These are phyloP conservation scores for Cladosporium sp. DNA, from an alignment of 2,329 filamentous ascomycete genomes.

Conservation along the genomic window DNA sequence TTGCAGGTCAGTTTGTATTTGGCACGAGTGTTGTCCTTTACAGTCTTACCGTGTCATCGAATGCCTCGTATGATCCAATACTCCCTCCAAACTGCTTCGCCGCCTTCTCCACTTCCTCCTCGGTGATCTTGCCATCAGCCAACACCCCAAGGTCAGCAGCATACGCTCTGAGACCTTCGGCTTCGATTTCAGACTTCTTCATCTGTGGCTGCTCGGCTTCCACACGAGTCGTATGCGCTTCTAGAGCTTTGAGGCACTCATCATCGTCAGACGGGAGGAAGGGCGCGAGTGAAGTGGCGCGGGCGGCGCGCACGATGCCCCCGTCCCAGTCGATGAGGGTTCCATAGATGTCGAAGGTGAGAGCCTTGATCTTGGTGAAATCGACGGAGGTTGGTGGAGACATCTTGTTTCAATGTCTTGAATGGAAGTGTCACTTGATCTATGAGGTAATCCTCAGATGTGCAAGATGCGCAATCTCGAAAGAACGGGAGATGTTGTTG, in stretches of 20 bases:
- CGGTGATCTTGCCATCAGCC: conserved; percentile 46
- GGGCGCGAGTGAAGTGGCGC: conserved; percentile 43
- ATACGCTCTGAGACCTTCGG: conserved; percentile 28
- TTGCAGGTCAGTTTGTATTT: background rate
- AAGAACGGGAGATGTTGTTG: too few species aligned
- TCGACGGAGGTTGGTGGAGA: conserved; percentile 16
- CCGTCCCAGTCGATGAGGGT: conserved; percentile 75
- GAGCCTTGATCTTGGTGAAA: conserved; percentile 36
- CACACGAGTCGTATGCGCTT: conserved; percentile 47
- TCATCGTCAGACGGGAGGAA: conserved; percentile 42
- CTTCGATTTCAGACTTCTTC: conserved; percentile 54
- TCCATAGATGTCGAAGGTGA: conserved; percentile 76
- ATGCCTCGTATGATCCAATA: conserved; percentile 54
- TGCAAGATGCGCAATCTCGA: too few species aligned
- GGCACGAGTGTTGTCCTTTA: background rate
- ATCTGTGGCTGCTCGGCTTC: conserved; percentile 53
- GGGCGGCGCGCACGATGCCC: conserved; percentile 55
- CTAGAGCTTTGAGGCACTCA: conserved; percentile 38
- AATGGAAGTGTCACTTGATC: too few species aligned
- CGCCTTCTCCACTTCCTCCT: conserved; percentile 38
- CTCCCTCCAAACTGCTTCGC: conserved; percentile 48
- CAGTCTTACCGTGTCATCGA: conserved; percentile 49
- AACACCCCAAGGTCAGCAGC: conserved; percentile 39
- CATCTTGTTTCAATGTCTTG: background rate
- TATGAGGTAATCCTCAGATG: too few species aligned